Conservation (phyloP, 129 eudicot genomes). For the Flaveria sonorensis region DNA sequence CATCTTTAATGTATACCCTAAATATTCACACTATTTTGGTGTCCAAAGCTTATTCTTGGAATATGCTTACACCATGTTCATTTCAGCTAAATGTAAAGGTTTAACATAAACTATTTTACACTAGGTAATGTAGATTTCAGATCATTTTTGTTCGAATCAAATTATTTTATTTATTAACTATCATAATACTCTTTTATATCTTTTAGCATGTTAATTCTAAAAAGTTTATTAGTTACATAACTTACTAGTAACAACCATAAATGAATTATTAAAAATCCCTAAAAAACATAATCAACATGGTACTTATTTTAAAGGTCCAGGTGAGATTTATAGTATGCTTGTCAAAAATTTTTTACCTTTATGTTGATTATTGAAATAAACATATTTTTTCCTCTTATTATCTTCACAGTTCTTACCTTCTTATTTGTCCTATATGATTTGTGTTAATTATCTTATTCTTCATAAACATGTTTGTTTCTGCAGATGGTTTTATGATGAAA, state of each 20-base stretch:
- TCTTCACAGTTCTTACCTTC: neutral
- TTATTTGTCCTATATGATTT: neutral
- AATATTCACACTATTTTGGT: too few relatives aligned
- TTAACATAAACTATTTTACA: neutral
- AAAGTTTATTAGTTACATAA: neutral
- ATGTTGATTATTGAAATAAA: neutral
- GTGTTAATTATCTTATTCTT: neutral
- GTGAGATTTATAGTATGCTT: neutral
- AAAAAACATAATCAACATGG: neutral
- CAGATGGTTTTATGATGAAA: constrained; percentile 97
- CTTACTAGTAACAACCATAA: neutral
- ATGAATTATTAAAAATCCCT: neutral
- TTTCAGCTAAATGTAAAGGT: neutral
- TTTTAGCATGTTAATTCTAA: neutral
- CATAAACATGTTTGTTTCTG: neutral
- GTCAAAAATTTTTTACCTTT: neutral
- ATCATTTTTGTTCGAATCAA: neutral
- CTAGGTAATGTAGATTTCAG: neutral
- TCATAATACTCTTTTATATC: neutral
- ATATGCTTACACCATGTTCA: neutral
- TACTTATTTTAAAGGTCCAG: neutral
- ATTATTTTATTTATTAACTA: neutral
- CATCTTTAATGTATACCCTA: neutral
- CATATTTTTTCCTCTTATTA: neutral
- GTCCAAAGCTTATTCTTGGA: too few relatives aligned